Evolutionary conservation across 2,329 filamentous ascomycete genomes (phyloP).

Genomic region (Septoria linicola): DNA sequence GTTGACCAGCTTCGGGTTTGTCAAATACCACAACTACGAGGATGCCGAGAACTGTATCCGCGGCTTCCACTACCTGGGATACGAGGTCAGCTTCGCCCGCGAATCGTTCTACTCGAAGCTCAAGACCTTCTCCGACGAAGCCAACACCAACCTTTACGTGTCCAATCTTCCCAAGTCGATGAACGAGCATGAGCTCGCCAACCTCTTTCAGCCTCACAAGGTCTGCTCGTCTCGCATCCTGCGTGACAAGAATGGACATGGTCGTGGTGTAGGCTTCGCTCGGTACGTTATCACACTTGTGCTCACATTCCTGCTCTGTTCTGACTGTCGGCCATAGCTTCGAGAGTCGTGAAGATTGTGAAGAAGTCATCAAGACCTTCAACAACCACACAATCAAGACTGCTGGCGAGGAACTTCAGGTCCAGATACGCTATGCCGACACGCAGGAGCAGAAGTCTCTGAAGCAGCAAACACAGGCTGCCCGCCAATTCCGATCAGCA

Average conservation of each 20-base stretch:
- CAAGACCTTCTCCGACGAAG: constrained; percentile 87
- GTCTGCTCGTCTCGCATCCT: constrained; percentile 95
- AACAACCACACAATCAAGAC: constrained; percentile 65
- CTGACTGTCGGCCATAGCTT: constrained; percentile 60
- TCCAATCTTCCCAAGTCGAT: constrained; percentile 92
- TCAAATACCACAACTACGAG: constrained; percentile 84
- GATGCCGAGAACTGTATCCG: constrained; percentile 96
- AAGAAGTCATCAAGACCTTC: constrained; percentile 82
- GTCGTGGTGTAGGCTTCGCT: constrained; percentile 95
- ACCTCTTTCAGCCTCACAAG: constrained; percentile 74
- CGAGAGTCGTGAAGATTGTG: constrained; percentile 82
- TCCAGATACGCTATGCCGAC: constrained; percentile 94
- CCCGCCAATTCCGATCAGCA: constrained; percentile 90
- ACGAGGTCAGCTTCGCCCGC: constrained; percentile 96
- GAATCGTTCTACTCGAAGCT: constrained; percentile 96
- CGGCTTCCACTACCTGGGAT: constrained; percentile 89
- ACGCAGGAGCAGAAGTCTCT: constrained; percentile 95
- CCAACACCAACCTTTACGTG: constrained; percentile 94
- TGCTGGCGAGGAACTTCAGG: constrained; percentile 72
- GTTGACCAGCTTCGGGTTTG: constrained; percentile 79
- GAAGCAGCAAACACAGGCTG: constrained; percentile 92
- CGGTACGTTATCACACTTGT: constrained; percentile 59
- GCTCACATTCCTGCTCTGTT: constrained; percentile 11
- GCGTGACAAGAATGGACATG: constrained; percentile 85
- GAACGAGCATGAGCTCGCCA: constrained; percentile 81